Base-by-base conservation (phyloP, 2,329 filamentous ascomycete species). In the Aspergillus ochraceoroseus region DNA sequence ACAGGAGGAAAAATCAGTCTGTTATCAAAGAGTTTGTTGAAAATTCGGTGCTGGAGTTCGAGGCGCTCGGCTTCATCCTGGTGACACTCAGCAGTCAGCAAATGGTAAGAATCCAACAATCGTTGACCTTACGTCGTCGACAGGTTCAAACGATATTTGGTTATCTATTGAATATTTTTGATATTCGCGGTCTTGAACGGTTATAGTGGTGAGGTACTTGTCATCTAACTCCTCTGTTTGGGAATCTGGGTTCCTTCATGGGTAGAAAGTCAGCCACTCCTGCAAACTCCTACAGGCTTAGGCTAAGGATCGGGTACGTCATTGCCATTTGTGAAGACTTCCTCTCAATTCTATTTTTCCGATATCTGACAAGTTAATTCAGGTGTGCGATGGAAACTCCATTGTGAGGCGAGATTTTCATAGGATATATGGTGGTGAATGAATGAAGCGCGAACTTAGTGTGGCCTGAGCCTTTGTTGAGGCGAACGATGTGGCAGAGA, bases 1-100 rank as follows among this genome's bases (percentile, higher is more conserved):
- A 86, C 66, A 4, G 80, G 80, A n/a, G 83, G 82, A 46, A 87
- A 85, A 53, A 87, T 75, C 17, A 85, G 68, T 49, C 79, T 73
- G 43, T 75, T 67, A 48, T 87, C 80, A 57, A 87, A 86, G 37
- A 83, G 67, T 49, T 66, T 72, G 46, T 69, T 73, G 48, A 87
- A 74, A 13, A 85, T 72, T 29, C 68, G 65, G 58, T 87, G 80
- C 62, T 82, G 74, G 41, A 76, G 64, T 40, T 79, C 75, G 43
- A 85, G 71, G 38, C 82, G 75, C 47, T 83, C 74, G 43, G 75
- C 73, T 63, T 88, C 84, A 54, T 81, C 77, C 83, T 87, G 41
- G 23, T 33, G 38, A 32, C n/a, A 40, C n/a, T 35, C 17, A 32
- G 23, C 15, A 27, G 46, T 56, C 45, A 56, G 51, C 36, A 14